Conservation (phyloP, 2,329 filamentous ascomycete genomes). For the Talaromyces sp. region DNA sequence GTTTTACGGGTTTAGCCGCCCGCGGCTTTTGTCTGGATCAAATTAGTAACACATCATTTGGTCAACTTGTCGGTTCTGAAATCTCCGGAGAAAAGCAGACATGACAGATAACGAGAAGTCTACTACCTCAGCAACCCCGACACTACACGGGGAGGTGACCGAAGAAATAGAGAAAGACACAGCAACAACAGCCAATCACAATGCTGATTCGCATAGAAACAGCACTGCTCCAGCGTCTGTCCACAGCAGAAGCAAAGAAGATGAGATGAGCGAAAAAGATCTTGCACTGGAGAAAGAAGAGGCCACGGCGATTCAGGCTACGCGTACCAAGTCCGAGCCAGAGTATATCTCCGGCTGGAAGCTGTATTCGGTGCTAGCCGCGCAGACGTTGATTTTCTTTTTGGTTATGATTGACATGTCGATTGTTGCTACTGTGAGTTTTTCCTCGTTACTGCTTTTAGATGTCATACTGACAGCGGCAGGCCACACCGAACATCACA, state of each 20-base stretch:
- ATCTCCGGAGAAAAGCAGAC: neutral
- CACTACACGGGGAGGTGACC: neutral
- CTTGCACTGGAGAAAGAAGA: neutral
- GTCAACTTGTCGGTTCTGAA: neutral
- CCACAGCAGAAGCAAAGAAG: neutral
- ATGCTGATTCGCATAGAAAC: neutral
- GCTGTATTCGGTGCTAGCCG: conserved; percentile 20
- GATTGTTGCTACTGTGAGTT: conserved; percentile 45
- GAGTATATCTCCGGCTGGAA: conserved; percentile 14
- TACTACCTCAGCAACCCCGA: neutral
- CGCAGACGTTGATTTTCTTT: conserved; percentile 39
- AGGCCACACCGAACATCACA: conserved; percentile 45
- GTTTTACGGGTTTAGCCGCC: neutral
- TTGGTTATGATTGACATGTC: conserved; percentile 47
- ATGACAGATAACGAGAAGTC: neutral
- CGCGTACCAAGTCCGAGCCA: conserved; percentile 2
- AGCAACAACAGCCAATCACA: neutral
- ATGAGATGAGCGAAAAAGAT: neutral
- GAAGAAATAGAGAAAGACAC: neutral
- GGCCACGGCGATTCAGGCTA: neutral
- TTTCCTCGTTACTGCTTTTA: neutral
- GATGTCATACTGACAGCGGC: neutral
- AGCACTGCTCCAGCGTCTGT: neutral
- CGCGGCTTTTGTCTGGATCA: neutral
- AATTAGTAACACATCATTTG: neutral